phyloP scores from a whole-genome alignment of 108 stramenopile genomes.

The Cyclotella atomus region DNA sequence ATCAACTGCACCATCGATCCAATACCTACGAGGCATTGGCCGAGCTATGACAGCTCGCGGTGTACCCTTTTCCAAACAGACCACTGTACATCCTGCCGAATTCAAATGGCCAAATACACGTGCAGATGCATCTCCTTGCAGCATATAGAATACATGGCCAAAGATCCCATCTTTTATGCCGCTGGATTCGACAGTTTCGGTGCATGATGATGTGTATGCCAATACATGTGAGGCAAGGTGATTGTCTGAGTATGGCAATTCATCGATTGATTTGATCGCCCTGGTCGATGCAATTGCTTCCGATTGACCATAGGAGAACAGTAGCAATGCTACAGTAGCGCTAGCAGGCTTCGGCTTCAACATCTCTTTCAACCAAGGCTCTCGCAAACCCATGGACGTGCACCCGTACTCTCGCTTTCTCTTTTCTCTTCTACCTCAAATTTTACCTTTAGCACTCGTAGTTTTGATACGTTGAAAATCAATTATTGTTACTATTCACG shows the following conservation, averaged over 20 bases:
- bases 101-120: slow-evolving; percentile 20
- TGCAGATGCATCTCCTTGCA: slow-evolving; percentile 11
- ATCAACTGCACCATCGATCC: slow-evolving; percentile 16
- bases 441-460: too few species aligned
- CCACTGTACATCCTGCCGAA: slow-evolving; percentile 33
- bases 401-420: too few species aligned
- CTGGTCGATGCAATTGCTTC: background rate
- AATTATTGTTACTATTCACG: too few species aligned
- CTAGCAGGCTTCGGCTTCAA: background rate
- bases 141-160: background rate
- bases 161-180: background rate
- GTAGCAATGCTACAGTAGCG: too few species aligned
- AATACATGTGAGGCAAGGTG: background rate
- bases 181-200: background rate
- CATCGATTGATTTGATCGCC: background rate
- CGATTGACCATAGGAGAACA: background rate
- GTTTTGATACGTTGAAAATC: too few species aligned
- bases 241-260: background rate
- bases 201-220: background rate
- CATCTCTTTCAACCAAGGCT: too few species aligned
- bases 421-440: too few species aligned
- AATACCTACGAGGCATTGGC: slow-evolving; percentile 42
- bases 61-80: slow-evolving; percentile 48
- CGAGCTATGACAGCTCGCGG: slow-evolving; percentile 24
- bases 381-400: too few species aligned